Evolutionary conservation across 75 land plant genomes (phyloP).

Genomic region (Selaginella tamariscina): DNA sequence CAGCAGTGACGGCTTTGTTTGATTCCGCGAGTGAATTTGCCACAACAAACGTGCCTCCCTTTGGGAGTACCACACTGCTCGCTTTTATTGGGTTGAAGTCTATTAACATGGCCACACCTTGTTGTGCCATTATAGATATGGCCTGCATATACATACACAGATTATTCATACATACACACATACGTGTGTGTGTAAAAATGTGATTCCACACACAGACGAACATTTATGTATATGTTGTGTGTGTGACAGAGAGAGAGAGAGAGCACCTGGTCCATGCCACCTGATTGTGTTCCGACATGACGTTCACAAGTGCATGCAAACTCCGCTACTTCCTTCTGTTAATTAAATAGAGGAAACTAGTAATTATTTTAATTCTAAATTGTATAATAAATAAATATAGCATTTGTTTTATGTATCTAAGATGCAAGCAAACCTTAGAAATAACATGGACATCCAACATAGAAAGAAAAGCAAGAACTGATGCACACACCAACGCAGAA

Average conservation of each 20-base stretch:
- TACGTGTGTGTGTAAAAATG: neutral
- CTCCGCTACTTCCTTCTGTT: conserved; percentile 93
- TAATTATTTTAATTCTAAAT: neutral
- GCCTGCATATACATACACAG: conserved; percentile 43
- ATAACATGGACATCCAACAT: neutral
- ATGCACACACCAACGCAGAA: conserved; percentile 14
- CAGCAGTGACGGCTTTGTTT: conserved; percentile 95
- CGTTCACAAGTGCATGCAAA: conserved; percentile 91
- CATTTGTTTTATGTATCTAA: neutral
- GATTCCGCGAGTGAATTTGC: conserved; percentile 93
- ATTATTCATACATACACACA: neutral
- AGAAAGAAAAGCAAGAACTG: neutral
- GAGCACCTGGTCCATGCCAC: conserved; percentile 99
- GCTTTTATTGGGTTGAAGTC: conserved; percentile 90
- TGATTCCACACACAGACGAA: neutral
- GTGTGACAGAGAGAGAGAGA: too few relatives aligned
- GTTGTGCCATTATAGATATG: conserved; percentile 88
- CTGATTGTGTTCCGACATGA: conserved; percentile 96
- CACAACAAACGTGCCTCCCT: conserved; percentile 78
- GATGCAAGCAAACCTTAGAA: neutral
- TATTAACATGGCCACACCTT: conserved; percentile 87
- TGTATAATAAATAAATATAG: too few relatives aligned
- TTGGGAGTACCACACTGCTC: conserved; percentile 77
- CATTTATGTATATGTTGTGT: too few relatives aligned
- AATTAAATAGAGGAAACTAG: neutral